Base-by-base conservation (phyloP, 805 yeast species). In the Cyberlindnera xylosilytica region DNA sequence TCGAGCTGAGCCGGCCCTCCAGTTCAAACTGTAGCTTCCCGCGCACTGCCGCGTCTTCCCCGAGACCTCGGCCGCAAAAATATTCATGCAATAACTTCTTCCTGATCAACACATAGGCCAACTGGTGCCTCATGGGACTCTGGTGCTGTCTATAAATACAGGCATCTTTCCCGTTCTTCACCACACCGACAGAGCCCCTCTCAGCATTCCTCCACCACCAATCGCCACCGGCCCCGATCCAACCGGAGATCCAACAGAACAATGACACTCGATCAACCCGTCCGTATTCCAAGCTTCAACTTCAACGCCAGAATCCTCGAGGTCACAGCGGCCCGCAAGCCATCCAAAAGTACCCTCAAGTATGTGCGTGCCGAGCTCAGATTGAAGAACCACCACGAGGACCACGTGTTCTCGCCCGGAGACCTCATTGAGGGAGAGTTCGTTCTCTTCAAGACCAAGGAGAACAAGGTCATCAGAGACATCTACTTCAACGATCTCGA, bases 401-500 rank as follows among this genome's bases (percentile, higher is more conserved):
- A 41, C 11, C 41, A 40, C 20, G 19, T 43, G 3, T 52, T 43
- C 36, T 30, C 36, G 10, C 58, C 58, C 3, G 53, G 54, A 12
- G 56, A 54, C 4, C 36, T 34, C 2, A 33, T 54, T 4, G 29
- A 39, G 10, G 58, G 58, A 4, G 42, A 39, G 20, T 34, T 52
- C 5, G 19, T 38, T 4, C 38, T 50, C n/a, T 41, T 40, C 32
- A 38, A 42, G 28, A 39, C 42, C 12, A 34, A 34, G 24, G 39
- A 38, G 28, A 26, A 17, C 24, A 38, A 41, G 19, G 36, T 10
- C 10, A 45, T 42, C 33, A 41, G 39, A 4, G 54, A 46, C 37
- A 20, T 54, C 15, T 45, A 39, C 38, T 54, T 52, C 49, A 52
- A 52, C 28, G 51, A 47, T 27, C 32, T 54, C 15, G 51, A 51